Base-by-base conservation (phyloP, 2,329 filamentous ascomycete species). In the Xylariaceae sp. region DNA sequence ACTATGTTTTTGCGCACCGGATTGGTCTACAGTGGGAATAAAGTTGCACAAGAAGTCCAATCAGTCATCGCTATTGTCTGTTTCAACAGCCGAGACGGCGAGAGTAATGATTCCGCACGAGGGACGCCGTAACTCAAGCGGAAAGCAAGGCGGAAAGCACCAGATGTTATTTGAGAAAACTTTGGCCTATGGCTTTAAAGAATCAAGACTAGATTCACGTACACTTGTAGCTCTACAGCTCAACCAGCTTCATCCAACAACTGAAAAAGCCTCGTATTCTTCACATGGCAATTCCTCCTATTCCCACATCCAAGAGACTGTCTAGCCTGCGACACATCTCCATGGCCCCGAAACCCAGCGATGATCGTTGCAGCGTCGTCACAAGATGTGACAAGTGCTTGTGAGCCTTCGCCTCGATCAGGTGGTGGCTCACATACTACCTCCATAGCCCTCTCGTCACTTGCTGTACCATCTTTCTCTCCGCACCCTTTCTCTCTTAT, bases 201-300 rank as follows among this genome's bases (percentile, higher is more conserved):
- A 28, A 4, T 7, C 7, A 28, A 28, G 22, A 4, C 22, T 28
- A 7, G 7, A 28, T 28, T 7, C 22, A 28, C 7, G 4, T 28
- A 28, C 22, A 28, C 22, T n/a, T n/a, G n/a, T n/a, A n/a, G n/a
- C 22, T 28, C 22, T 28, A 28, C 7, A 28, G 38, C 7, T 13
- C 47, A 16, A 12, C 48, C 57, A 10, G 53, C 45, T 28, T 67
- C 62, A 31, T 67, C 65, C 63, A 69, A 62, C 7, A 69, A 47
- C 43, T 67, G 58, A 47, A 69, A 66, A 12, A 69, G 38, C 14
- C 47, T 54, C n/a, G 63, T 66, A 33, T 69, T 69, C 47, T 61
- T 64, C 6, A 69, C 60, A 17, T 58, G 61, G 45, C 68, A 70
- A 5, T 56, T 34, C 9, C 47, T 50, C n/a, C 46, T 42, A 33